Conservation (phyloP, 75 land plant genomes). For the Cryptomeria japonica region DNA sequence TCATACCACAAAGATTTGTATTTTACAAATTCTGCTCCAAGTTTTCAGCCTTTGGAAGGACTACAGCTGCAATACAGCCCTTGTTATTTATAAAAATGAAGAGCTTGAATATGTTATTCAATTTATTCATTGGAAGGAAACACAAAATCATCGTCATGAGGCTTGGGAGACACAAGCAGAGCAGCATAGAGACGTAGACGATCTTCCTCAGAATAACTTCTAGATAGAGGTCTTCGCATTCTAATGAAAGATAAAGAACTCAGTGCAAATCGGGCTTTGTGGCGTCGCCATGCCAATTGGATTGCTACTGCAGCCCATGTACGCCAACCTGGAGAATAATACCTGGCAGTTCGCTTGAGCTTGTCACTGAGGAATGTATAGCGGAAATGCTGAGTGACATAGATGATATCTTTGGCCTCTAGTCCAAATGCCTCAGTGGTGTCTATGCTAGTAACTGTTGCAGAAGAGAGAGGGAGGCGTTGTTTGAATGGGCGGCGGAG, state of each 20-base stretch:
- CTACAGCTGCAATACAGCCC: not conserved
- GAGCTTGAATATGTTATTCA: not conserved
- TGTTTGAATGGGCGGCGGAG: slow-evolving; percentile 62
- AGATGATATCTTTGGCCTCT: slow-evolving; percentile 79
- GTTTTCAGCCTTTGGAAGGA: too few species aligned
- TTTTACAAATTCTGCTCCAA: too few species aligned
- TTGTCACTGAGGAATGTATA: slow-evolving; percentile 74
- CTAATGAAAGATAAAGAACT: slow-evolving; percentile 57
- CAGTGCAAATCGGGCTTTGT: slow-evolving; percentile 52
- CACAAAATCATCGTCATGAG: slow-evolving; percentile 49
- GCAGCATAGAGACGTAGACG: slow-evolving; percentile 78
- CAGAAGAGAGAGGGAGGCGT: slow-evolving; percentile 72
- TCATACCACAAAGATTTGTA: too few species aligned
- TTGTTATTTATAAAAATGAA: not conserved
- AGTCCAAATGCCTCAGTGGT: slow-evolving; percentile 85
- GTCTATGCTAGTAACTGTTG: slow-evolving; percentile 62
- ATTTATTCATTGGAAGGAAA: not conserved
- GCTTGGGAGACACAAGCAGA: slow-evolving; percentile 75
- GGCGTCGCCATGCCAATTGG: slow-evolving; percentile 91
- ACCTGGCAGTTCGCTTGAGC: slow-evolving; percentile 83
- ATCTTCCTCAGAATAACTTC: slow-evolving; percentile 63
- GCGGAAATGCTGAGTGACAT: slow-evolving; percentile 85
- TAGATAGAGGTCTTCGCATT: slow-evolving; percentile 58
- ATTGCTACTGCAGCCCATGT: slow-evolving; percentile 99
- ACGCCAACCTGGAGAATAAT: slow-evolving; percentile 91